Conservation (phyloP, 1,284 basidiomycete genomes). For the Pseudozyma sp. region DNA sequence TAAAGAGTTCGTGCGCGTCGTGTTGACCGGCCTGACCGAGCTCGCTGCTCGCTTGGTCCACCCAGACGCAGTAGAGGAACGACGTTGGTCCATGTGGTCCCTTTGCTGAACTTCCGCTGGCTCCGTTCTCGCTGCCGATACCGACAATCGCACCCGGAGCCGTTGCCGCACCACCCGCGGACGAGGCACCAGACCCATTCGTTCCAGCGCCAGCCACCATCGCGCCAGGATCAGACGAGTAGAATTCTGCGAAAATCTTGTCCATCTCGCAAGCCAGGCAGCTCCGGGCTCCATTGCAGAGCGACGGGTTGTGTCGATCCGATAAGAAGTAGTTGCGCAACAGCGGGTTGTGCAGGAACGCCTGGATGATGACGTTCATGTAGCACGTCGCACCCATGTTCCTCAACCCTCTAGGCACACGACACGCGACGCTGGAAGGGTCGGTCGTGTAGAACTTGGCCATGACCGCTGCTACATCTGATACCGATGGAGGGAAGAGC, state of each 20-base stretch:
- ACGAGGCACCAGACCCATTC: background rate
- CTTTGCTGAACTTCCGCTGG: conserved; percentile 47
- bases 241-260: conserved; percentile 80
- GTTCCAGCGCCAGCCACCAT: background rate
- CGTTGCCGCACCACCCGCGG: conserved; percentile 71
- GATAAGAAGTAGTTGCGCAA: conserved; percentile 89
- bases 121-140: conserved; percentile 10
- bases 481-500: conserved; percentile 14
- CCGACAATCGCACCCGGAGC: conserved; percentile 59
- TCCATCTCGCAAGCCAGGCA: conserved; percentile 98
- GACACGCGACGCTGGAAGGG: conserved; percentile 21
- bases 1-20: conserved; percentile 82
- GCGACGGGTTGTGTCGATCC: conserved; percentile 81
- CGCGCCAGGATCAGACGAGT: conserved; percentile 62
- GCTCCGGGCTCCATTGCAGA: conserved; percentile 74
- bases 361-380: conserved; percentile 90
- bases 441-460: conserved; percentile 27
- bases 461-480: conserved; percentile 7
- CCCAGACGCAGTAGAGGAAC: conserved; percentile 88
- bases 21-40: conserved; percentile 92
- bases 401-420: conserved; percentile 84
- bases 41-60: conserved; percentile 76
- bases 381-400: conserved; percentile 97
- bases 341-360: conserved; percentile 91
- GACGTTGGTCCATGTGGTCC: conserved; percentile 81